Percentiles rank a stretch among this genome's conserved stretches.
Conservation (phyloP, 305 asterid species). For the Fraxinus paxiana region DNA sequence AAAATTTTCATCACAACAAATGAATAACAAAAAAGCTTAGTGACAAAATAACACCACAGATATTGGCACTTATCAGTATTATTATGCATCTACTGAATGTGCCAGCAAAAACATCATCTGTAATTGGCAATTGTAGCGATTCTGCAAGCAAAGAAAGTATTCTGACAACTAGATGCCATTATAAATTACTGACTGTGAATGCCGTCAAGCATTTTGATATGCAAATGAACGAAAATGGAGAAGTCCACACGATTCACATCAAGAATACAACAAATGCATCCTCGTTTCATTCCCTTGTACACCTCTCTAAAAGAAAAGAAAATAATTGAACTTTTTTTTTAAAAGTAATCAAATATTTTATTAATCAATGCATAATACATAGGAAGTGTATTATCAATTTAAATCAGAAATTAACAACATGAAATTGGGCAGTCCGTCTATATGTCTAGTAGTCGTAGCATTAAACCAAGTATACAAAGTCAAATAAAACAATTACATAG, state of each 20-base stretch:
- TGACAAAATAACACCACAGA: neutral
- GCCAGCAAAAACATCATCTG: neutral
- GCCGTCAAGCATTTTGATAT: neutral
- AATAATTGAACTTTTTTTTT: neutral
- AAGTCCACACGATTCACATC: neutral
- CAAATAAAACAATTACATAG: neutral
- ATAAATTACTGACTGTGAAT: neutral
- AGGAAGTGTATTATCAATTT: neutral
- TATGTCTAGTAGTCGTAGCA: neutral
- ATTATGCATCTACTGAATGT: neutral
- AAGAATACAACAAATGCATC: neutral
- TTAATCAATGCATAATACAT: neutral
- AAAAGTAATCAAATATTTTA: neutral
- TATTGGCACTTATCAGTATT: neutral
- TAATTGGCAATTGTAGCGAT: neutral
- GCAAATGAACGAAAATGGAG: neutral
- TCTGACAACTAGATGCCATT: neutral
- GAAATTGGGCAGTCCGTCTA: neutral
- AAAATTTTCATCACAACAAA: neutral
- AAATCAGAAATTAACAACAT: neutral
- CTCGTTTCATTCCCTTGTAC: neutral
- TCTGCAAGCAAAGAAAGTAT: neutral
- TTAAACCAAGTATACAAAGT: neutral
- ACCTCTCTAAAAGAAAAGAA: neutral
- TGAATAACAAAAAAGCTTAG: neutral